phyloP scores from a whole-genome alignment of 2,329 filamentous ascomycete species.

The Microsporum ferrugineum region DNA sequence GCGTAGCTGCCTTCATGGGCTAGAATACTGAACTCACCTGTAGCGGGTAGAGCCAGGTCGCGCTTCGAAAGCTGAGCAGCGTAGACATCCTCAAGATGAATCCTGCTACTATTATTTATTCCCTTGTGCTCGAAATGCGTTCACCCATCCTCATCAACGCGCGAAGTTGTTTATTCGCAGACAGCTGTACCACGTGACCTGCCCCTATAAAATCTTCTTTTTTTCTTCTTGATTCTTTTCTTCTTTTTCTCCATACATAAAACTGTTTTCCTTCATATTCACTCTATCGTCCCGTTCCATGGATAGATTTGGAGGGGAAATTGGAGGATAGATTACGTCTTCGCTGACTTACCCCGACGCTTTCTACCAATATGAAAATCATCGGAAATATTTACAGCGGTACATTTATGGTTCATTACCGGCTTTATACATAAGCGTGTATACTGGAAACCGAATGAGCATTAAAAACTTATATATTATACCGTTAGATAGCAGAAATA shows the following conservation, averaged over 20 bases:
- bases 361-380: conserved; percentile 32
- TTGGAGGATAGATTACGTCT: conserved; percentile 32
- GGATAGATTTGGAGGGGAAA: conserved; percentile 38
- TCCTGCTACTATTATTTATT: not conserved
- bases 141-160: not conserved
- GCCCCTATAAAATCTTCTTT: conserved; percentile 20
- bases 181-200: conserved; percentile 6
- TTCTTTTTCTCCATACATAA: conserved; percentile 28
- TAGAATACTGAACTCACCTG: conserved; percentile 27
- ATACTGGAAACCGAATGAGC: not conserved
- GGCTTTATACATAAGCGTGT: not conserved
- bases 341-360: conserved; percentile 36
- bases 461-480: no score
- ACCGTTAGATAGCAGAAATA: no score
- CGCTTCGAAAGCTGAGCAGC: conserved; percentile 20
- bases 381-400: conserved; percentile 38
- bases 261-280: conserved; percentile 38
- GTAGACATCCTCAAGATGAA: not conserved
- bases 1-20: not conserved
- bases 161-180: no score
- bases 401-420: conserved; percentile 21
- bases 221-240: conserved; percentile 17
- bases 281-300: conserved; percentile 32
- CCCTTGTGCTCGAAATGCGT: not conserved
- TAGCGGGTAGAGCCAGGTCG: conserved; percentile 39